phyloP scores from a whole-genome alignment of 352 stramenopile genomes.

The Detonula confervacea region DNA sequence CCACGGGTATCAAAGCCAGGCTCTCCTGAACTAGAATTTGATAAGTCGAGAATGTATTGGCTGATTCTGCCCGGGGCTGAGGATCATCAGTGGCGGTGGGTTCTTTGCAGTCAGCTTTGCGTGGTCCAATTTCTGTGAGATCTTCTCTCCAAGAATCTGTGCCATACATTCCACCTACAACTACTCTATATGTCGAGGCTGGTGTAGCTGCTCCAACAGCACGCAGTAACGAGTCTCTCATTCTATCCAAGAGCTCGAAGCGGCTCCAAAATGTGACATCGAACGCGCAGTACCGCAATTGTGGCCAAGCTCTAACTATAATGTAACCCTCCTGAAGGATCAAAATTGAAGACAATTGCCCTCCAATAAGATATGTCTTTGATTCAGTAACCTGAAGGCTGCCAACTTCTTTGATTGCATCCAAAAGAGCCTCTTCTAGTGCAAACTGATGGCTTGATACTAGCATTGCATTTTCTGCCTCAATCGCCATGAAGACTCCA shows the following conservation, averaged over 20 bases:
- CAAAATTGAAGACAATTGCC: conserved; percentile 6
- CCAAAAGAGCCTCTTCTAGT: background rate
- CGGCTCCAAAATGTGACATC: conserved; percentile 14
- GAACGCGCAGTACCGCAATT: conserved; percentile 19
- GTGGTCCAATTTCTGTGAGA: conserved; percentile 9
- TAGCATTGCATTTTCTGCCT: conserved; percentile 3
- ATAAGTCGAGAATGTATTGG: background rate
- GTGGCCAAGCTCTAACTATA: conserved; percentile 15
- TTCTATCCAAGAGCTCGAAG: conserved; percentile 5
- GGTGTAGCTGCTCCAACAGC: conserved; percentile 1
- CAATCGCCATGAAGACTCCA: conserved; percentile 5
- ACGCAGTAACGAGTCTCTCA: conserved; percentile 9
- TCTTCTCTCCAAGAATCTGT: conserved; percentile 52
- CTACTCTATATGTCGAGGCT: conserved; percentile 54
- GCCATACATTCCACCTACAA: conserved; percentile 70
- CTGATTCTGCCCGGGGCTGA: background rate
- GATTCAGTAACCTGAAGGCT: conserved; percentile 1
- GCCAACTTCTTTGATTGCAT: background rate
- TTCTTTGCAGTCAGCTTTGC: background rate
- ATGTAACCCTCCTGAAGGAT: conserved; percentile 20
- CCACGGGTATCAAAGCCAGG: too few species aligned
- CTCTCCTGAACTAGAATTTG: conserved; percentile 24
- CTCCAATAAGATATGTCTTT: background rate
- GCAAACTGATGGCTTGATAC: conserved; percentile 1
- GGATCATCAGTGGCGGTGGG: background rate